Evolutionary conservation across 805 yeast genomes (phyloP).

Genomic region (Maudiozyma turicensis): DNA sequence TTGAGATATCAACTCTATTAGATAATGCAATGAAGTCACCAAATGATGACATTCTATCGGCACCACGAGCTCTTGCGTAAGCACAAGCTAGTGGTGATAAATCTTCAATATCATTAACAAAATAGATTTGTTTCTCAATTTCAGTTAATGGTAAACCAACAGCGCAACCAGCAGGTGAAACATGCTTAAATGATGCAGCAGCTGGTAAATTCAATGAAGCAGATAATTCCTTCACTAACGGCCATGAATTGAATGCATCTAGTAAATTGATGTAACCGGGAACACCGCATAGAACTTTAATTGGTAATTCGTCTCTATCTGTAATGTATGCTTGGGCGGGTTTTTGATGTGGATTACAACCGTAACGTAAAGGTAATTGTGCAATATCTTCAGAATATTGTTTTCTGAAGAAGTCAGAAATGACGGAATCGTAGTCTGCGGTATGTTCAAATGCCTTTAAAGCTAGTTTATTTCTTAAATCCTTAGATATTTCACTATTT

Average conservation of each 20-base stretch:
- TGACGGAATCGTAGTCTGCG: conserved; percentile 93
- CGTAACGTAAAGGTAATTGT: conserved; percentile 92
- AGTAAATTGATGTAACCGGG: conserved; percentile 96
- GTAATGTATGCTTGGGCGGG: conserved; percentile 95
- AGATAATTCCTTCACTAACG: conserved; percentile 90
- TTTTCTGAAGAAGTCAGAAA: conserved; percentile 95
- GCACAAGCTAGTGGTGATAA: conserved; percentile 95
- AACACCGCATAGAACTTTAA: conserved; percentile 86
- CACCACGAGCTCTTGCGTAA: conserved; percentile 98
- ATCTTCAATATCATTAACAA: conserved; percentile 89
- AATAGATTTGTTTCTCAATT: conserved; percentile 87
- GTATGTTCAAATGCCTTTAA: conserved; percentile 97
- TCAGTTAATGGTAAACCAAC: conserved; percentile 91
- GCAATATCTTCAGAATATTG: conserved; percentile 84
- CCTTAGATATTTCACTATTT: conserved; percentile 59
- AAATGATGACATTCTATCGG: conserved; percentile 98
- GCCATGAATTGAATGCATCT: conserved; percentile 98
- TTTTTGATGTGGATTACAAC: conserved; percentile 98
- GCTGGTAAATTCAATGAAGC: conserved; percentile 94
- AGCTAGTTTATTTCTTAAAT: conserved; percentile 74
- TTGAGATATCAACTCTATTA: conserved; percentile 90
- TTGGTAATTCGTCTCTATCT: conserved; percentile 80
- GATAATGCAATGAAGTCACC: conserved; percentile 98
- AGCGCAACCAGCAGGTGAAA: conserved; percentile 98
- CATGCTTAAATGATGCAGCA: conserved; percentile 98